Evolutionary conservation across 495 filamentous ascomycete species (phyloP), one percentile per base, ranked within the genome.

Genomic region (Penicillium robsamsonii): DNA sequence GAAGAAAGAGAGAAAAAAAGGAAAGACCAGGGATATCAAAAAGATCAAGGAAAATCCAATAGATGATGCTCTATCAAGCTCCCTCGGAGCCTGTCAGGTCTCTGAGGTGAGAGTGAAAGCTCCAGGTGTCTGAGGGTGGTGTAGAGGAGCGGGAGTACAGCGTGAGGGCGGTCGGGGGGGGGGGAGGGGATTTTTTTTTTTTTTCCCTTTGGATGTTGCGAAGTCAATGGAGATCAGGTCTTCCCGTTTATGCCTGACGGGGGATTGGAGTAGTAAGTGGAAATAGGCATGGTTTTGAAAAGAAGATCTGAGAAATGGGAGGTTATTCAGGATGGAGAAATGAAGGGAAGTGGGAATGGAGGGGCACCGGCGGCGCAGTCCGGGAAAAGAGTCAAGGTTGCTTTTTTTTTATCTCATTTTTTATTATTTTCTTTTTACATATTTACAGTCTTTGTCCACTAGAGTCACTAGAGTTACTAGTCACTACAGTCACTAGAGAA

Each of bases 181-280:
- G n/a, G n/a, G n/a, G n/a, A n/a, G n/a, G n/a, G 56, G 54, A 64
- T 63, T 71, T 64, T 59, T 73, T 72, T 70, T 41, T 64, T 31
- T 63, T 65, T 65, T 40, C 54, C 53, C 25, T 43, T 58, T 30
- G 49, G 48, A 50, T 56, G 46, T 29, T 53, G 51, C 60, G 52
- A n/a, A 48, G 46, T 48, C 44, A 46, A 62, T 41, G 24, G 37
- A 43, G 51, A 58, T 67, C 65, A 75, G 64, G 72, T 77, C 59
- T 74, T 65, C 69, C 72, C 73, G 66, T 72, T 76, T 66, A 79
- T 67, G 70, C 72, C 75, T 72, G 72, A 72, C 68, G 73, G 72
- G 69, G 68, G 65, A 62, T 62, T 65, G 55, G 59, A 66, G 56
- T 60, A 63, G 59, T 62, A 65, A 62, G 63, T 69, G 59, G 43